phyloP scores from a whole-genome alignment of 495 filamentous ascomycete species.

The Terfezia boudieri region DNA sequence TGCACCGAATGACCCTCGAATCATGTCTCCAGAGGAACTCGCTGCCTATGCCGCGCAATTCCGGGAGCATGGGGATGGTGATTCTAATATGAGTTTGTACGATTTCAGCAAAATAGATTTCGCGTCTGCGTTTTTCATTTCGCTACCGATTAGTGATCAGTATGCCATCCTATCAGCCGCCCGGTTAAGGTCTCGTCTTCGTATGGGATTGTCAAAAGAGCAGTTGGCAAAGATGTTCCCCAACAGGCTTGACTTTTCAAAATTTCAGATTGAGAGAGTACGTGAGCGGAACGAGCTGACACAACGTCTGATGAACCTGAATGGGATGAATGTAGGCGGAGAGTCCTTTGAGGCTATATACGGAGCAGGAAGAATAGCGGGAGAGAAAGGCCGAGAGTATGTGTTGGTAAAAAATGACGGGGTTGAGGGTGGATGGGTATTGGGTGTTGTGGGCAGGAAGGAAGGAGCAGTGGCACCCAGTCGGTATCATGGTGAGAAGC shows the following conservation, averaged over 20 bases:
- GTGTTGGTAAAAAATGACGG: slow-evolving; percentile 87
- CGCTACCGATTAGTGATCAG: slow-evolving; percentile 67
- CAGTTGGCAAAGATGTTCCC: slow-evolving; percentile 93
- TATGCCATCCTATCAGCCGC: slow-evolving; percentile 97
- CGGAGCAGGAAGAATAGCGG: slow-evolving; percentile 38
- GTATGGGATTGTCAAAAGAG: slow-evolving; percentile 93
- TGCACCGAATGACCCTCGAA: slow-evolving; percentile 67
- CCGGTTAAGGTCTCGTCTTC: slow-evolving; percentile 55
- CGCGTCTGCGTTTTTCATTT: slow-evolving; percentile 76
- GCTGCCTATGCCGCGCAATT: slow-evolving; percentile 86
- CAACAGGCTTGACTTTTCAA: slow-evolving; percentile 89
- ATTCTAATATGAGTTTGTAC: slow-evolving; percentile 71
- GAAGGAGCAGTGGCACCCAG: slow-evolving; percentile 35
- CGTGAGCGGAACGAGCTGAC: slow-evolving; percentile 84
- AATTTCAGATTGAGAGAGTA: slow-evolving; percentile 88
- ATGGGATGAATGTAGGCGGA: slow-evolving; percentile 57
- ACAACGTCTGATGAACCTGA: slow-evolving; percentile 81
- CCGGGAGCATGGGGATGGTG: slow-evolving; percentile 43
- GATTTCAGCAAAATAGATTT: slow-evolving; percentile 99
- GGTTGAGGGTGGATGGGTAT: slow-evolving; percentile 88
- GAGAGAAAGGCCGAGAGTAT: slow-evolving; percentile 80
- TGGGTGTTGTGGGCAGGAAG: slow-evolving; percentile 63
- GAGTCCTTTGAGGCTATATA: slow-evolving; percentile 13
- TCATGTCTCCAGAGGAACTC: slow-evolving; percentile 84
- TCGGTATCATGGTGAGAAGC: not conserved